A percentile compares a stretch with the other conserved stretches of the same genome.
Conservation (phyloP, 2,329 filamentous ascomycete species). For the Penicillium sp. region DNA sequence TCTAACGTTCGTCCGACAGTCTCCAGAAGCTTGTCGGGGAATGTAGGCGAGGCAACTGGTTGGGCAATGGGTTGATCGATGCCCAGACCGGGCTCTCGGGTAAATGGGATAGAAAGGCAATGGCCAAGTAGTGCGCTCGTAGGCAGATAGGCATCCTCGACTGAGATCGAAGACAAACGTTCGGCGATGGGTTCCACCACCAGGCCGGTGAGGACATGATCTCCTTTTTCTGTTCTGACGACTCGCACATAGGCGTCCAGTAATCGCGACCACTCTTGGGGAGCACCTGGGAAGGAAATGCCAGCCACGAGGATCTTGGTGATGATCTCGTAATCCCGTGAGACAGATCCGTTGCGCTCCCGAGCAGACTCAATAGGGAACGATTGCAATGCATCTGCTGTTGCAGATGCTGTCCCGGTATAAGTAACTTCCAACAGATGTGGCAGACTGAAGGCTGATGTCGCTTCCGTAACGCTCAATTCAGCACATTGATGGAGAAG, state of each 20-base stretch:
- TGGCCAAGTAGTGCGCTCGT: constrained; percentile 34
- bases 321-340: constrained; percentile 68
- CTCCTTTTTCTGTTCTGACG: constrained; percentile 65
- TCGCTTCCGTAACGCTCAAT: constrained; percentile 22
- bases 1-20: constrained; percentile 58
- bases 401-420: constrained; percentile 35
- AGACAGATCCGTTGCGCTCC: constrained; percentile 55
- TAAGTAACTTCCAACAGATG: constrained; percentile 30
- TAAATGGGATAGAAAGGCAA: constrained; percentile 38
- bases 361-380: constrained; percentile 42
- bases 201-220: constrained; percentile 65
- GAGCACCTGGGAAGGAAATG: constrained; percentile 31
- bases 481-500: constrained; percentile 41
- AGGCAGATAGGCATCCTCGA: constrained; percentile 38
- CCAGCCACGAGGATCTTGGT: constrained; percentile 68
- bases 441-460: constrained; percentile 8
- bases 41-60: constrained; percentile 1
- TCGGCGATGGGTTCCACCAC: constrained; percentile 72
- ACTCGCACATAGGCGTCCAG: constrained; percentile 59
- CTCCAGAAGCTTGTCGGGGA: constrained; percentile 62
- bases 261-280: constrained; percentile 51
- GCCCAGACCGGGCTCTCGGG: constrained; percentile 12
- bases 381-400: constrained; percentile 44
- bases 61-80: constrained; percentile 7
- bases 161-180: constrained; percentile 40